These are phyloP conservation scores for Sparassis latifolia DNA, from an alignment of 1,284 basidiomycete species.

Conservation along the genomic window DNA sequence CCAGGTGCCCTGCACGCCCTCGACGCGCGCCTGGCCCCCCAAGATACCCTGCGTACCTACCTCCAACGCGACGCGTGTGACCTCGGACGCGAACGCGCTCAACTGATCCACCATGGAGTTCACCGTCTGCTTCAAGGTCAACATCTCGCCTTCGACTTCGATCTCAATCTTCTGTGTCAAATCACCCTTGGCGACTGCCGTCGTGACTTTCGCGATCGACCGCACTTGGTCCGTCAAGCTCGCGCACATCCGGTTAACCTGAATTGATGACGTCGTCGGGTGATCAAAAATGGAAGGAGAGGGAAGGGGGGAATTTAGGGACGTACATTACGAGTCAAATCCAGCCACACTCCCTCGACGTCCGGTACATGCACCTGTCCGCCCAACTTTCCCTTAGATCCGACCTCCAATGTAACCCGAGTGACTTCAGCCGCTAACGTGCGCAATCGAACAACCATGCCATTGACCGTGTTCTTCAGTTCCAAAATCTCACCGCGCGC, in stretches of 20 bases:
- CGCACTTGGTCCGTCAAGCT: constrained; percentile 93
- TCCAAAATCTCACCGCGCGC: constrained; percentile 96
- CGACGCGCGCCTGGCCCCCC: constrained; percentile 88
- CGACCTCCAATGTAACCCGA: constrained; percentile 91
- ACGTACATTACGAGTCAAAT: constrained; percentile 82
- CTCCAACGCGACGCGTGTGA: constrained; percentile 89
- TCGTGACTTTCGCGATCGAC: constrained; percentile 88
- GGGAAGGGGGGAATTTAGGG: constrained; percentile 2
- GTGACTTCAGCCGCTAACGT: constrained; percentile 94
- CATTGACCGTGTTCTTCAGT: constrained; percentile 96
- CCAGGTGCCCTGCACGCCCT: constrained; percentile 94
- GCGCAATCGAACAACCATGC: constrained; percentile 90
- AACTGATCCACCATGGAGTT: constrained; percentile 89
- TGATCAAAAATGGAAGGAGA: not conserved
- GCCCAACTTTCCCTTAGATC: constrained; percentile 85
- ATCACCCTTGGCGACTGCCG: constrained; percentile 86
- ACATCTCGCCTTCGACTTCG: constrained; percentile 91
- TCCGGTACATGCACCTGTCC: constrained; percentile 90
- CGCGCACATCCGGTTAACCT: constrained; percentile 93
- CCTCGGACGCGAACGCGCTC: constrained; percentile 89
- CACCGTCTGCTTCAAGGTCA: constrained; percentile 76
- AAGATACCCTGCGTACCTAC: constrained; percentile 91
- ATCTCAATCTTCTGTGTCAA: constrained; percentile 88
- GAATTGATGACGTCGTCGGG: constrained; percentile 4
- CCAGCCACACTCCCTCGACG: constrained; percentile 93